Evolutionary conservation across 352 stramenopile genomes (phyloP).

Genomic region (Phytophthora cajani): DNA sequence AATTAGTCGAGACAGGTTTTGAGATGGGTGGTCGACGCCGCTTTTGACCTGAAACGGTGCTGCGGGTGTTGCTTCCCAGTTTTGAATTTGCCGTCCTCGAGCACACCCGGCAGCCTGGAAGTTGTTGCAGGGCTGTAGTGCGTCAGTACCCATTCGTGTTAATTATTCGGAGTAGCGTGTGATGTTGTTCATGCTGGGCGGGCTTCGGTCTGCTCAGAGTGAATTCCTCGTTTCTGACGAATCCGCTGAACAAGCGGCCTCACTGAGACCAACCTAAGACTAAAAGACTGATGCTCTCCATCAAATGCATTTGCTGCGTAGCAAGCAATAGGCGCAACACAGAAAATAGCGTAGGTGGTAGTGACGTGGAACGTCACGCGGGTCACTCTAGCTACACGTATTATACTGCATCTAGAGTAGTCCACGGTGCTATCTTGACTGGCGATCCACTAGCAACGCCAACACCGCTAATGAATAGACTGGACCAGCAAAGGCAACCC

Average conservation of each 20-base stretch:
- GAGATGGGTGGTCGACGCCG: constrained; percentile 22
- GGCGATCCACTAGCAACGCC: too few relatives aligned
- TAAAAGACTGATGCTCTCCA: constrained; percentile 77
- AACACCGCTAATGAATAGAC: too few relatives aligned
- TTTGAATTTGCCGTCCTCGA: constrained; percentile 18
- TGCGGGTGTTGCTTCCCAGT: constrained; percentile 7
- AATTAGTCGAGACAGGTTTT: constrained; percentile 5
- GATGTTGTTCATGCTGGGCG: constrained; percentile 82
- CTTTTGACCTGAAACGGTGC: neutral
- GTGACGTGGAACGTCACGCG: too few relatives aligned
- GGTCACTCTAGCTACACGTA: too few relatives aligned
- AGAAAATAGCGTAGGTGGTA: neutral
- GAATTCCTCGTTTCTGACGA: constrained; percentile 93
- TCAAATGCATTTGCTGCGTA: constrained; percentile 6
- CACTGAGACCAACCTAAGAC: constrained; percentile 88
- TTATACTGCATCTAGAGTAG: too few relatives aligned
- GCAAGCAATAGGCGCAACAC: neutral
- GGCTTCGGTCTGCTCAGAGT: constrained; percentile 60
- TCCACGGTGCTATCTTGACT: too few relatives aligned
- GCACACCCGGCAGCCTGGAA: neutral
- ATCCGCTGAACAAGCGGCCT: constrained; percentile 87
- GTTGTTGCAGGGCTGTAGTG: neutral
- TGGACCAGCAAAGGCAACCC: too few relatives aligned
- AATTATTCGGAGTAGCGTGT: constrained; percentile 42
- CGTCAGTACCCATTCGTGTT: neutral